Evolutionary conservation across 108 stramenopile species (phyloP).

Genomic region (Fragilariopsis cylindrus): DNA sequence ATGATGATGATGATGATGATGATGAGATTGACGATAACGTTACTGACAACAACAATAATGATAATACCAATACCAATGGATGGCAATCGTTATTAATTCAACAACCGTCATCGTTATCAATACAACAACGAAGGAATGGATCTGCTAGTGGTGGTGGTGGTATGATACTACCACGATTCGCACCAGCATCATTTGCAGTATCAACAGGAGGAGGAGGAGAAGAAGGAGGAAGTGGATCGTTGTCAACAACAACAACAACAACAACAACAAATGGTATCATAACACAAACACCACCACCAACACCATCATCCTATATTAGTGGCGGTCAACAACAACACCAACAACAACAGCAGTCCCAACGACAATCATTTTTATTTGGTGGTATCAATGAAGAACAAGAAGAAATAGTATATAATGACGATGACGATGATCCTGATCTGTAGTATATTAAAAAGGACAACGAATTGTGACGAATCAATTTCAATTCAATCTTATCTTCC

Average conservation of each 20-base stretch:
- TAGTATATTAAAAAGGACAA: not conserved
- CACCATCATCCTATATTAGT: not conserved
- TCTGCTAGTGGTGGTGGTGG: not conserved
- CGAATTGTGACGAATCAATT: too few relatives aligned
- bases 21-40: not conserved
- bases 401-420: not conserved
- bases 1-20: not conserved
- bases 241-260: constrained; percentile 1
- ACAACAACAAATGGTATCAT: not conserved
- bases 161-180: constrained; percentile 1
- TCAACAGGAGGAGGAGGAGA: too few relatives aligned
- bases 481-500: too few relatives aligned
- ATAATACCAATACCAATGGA: not conserved
- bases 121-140: not conserved
- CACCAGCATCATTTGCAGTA: too few relatives aligned
- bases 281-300: not conserved
- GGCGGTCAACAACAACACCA: not conserved
- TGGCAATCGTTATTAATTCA: not conserved
- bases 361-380: not conserved
- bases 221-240: not conserved
- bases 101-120: not conserved
- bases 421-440: not conserved
- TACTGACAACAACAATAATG: not conserved
- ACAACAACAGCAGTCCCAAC: not conserved
- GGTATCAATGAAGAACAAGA: not conserved